Conservation (phyloP, 2,329 filamentous ascomycete species). For the Rutstroemia sp. region DNA sequence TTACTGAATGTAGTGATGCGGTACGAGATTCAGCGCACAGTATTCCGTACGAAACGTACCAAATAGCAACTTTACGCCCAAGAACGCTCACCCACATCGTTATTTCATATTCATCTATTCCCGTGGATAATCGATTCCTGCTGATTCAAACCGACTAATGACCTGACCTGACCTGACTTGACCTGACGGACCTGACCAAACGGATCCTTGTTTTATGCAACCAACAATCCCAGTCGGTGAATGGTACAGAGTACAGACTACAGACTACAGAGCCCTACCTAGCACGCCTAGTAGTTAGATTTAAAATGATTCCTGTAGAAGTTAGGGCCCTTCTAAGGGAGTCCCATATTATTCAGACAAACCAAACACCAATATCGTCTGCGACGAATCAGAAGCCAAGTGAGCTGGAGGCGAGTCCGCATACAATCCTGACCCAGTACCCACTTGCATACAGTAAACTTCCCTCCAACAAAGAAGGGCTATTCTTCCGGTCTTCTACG, state of each 20-base stretch:
- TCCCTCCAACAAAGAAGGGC: not conserved
- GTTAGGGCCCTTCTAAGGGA: not conserved
- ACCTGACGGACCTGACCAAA: too few relatives aligned
- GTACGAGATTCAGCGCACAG: too few relatives aligned
- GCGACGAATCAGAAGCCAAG: slow-evolving; percentile 1
- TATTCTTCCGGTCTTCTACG: not conserved
- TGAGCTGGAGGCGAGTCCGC: slow-evolving; percentile 1
- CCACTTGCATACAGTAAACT: not conserved
- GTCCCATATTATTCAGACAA: slow-evolving; percentile 5
- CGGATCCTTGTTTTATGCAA: not conserved
- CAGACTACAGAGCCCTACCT: not conserved
- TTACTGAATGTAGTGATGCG: too few relatives aligned
- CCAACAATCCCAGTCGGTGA: not conserved
- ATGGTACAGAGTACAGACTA: not conserved
- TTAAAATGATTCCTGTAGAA: not conserved
- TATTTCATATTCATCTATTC: too few relatives aligned
- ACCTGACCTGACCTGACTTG: not conserved
- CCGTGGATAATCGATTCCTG: too few relatives aligned
- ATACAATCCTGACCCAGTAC: slow-evolving; percentile 1
- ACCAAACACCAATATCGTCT: not conserved
- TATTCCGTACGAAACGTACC: too few relatives aligned
- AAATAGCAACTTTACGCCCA: too few relatives aligned
- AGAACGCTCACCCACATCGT: too few relatives aligned
- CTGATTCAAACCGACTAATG: not conserved
- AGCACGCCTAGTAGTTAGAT: too few relatives aligned